Percentiles rank a stretch among this genome's conserved stretches.
Evolutionary conservation across 257 asterid species (phyloP).

Genomic region (Nicotiana tabacum): DNA sequence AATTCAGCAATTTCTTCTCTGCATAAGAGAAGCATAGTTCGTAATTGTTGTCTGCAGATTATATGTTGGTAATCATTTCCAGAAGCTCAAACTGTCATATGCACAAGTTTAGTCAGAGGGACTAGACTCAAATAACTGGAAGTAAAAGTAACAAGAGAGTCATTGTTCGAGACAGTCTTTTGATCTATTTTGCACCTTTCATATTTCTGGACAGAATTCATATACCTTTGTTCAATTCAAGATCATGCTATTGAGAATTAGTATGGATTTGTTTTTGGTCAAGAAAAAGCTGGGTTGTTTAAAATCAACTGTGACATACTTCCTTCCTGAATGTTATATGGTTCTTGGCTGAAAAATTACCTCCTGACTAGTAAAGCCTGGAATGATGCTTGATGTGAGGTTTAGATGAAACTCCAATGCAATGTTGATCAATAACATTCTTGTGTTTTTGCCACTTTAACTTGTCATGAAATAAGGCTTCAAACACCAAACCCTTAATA

Average conservation of each 20-base stretch:
- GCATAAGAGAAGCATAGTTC: not conserved
- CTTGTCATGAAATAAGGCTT: not conserved
- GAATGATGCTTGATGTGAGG: not conserved
- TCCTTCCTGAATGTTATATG: not conserved
- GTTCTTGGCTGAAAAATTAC: not conserved
- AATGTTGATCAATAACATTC: not conserved
- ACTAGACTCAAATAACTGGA: not conserved
- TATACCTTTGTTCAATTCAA: not conserved
- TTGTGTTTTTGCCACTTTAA: not conserved
- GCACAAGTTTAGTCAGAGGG: not conserved
- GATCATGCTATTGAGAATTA: not conserved
- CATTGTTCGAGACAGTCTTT: not conserved
- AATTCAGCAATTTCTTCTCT: not conserved
- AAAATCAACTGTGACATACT: not conserved
- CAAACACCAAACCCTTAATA: not conserved
- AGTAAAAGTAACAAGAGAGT: not conserved
- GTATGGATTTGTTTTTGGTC: not conserved
- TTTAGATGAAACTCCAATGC: not conserved
- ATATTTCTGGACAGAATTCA: not conserved
- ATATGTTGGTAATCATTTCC: not conserved
- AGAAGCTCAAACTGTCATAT: not conserved
- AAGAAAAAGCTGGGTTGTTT: not conserved
- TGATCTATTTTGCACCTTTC: not conserved
- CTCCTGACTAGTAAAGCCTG: not conserved
- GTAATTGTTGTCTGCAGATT: not conserved